A percentile compares a stretch with the other conserved stretches of the same genome.
These are phyloP conservation scores for Xanthoconium stramineum DNA, from an alignment of 768 basidiomycete species.

Conservation along the genomic window DNA sequence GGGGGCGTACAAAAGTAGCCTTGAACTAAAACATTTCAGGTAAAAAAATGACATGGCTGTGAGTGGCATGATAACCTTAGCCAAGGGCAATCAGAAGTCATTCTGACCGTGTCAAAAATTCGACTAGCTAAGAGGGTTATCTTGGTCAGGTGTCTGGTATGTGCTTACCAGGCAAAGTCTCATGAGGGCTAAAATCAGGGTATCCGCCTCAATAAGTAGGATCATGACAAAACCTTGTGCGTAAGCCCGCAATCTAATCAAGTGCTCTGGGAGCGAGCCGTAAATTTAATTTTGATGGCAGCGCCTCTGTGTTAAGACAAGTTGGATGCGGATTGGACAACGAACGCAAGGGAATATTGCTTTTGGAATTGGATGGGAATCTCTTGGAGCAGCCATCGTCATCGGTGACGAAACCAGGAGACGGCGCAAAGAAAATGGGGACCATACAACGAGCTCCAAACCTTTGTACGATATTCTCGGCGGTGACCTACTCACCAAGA, in stretches of 20 bases:
- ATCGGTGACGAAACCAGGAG: background rate
- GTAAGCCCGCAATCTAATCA: slow-evolving; percentile 11
- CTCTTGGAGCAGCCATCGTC: background rate
- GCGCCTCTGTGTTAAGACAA: background rate
- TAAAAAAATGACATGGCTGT: slow-evolving; percentile 2
- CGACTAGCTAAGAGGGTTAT: slow-evolving; percentile 20
- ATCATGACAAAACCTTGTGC: slow-evolving; percentile 19
- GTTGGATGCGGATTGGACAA: background rate
- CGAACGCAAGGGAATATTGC: slow-evolving; percentile 9
- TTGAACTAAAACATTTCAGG: background rate
- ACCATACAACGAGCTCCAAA: background rate
- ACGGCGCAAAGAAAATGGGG: background rate
- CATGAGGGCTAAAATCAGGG: slow-evolving; percentile 9
- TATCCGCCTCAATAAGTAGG: slow-evolving; percentile 8
- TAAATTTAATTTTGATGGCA: slow-evolving; percentile 14
- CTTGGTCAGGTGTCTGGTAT: slow-evolving; percentile 23
- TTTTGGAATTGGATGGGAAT: slow-evolving; percentile 2
- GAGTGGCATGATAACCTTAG: slow-evolving; percentile 13
- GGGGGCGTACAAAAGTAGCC: background rate
- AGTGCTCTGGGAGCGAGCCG: slow-evolving; percentile 8
- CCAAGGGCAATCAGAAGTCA: background rate
- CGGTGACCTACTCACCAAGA: background rate
- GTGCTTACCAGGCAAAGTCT: slow-evolving; percentile 19
- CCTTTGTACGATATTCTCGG: background rate
- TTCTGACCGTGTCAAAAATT: slow-evolving; percentile 8